phyloP scores from a whole-genome alignment of 2,329 filamentous ascomycete genomes.

The Phyllosticta capitalensis region DNA sequence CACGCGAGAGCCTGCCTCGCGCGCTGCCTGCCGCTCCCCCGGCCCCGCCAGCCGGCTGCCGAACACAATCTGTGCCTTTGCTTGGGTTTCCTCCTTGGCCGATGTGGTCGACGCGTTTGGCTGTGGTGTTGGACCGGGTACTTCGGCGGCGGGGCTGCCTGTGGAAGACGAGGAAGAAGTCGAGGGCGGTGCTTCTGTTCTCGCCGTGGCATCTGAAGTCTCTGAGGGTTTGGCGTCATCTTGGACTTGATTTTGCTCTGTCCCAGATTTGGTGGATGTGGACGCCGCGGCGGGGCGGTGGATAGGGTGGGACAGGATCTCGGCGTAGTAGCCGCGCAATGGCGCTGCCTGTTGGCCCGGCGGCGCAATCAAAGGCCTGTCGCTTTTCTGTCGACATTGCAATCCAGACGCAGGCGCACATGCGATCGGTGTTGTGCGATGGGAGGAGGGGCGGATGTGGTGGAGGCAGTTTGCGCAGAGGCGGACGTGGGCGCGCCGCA shows the following conservation, averaged over 20 bases:
- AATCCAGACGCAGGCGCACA: slow-evolving; percentile 26
- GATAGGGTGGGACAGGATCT: slow-evolving; percentile 26
- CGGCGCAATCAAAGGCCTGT: slow-evolving; percentile 24
- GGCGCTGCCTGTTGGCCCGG: slow-evolving; percentile 29
- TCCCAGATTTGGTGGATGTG: neutral
- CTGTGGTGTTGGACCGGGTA: neutral
- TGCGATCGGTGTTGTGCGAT: slow-evolving; percentile 14
- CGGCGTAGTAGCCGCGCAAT: slow-evolving; percentile 29
- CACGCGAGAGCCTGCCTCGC: slow-evolving; percentile 49
- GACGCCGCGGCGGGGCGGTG: slow-evolving; percentile 18
- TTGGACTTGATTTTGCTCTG: slow-evolving; percentile 10
- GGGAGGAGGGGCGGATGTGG: slow-evolving; percentile 2
- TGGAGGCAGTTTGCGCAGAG: slow-evolving; percentile 10
- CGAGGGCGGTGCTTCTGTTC: slow-evolving; percentile 23
- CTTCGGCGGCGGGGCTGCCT: neutral
- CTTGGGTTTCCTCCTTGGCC: slow-evolving; percentile 45
- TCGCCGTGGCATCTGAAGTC: slow-evolving; percentile 16
- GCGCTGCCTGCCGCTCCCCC: slow-evolving; percentile 54
- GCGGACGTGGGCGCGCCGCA: neutral
- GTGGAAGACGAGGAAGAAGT: slow-evolving; percentile 29
- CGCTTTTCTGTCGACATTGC: slow-evolving; percentile 23
- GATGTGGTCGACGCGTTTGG: slow-evolving; percentile 17
- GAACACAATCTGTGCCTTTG: slow-evolving; percentile 63
- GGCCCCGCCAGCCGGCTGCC: slow-evolving; percentile 70
- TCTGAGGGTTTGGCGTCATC: neutral